Conservation (phyloP, 495 filamentous ascomycete genomes). For the Daldinia grandis region DNA sequence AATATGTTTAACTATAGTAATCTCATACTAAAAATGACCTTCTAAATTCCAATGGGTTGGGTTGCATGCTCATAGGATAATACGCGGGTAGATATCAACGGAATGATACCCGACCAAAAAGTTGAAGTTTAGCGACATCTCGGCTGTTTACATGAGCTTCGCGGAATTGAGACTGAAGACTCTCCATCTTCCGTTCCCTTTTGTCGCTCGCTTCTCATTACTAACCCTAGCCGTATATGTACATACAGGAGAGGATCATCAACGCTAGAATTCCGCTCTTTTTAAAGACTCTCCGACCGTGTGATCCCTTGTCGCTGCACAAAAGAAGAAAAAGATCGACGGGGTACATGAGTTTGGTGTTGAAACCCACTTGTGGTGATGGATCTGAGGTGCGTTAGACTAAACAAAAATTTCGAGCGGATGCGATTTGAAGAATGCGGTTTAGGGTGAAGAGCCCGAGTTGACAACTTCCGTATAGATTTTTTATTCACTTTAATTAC, state of each 20-base stretch:
- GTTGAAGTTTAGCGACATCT: neutral
- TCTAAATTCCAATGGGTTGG: neutral
- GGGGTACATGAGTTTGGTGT: conserved; percentile 28
- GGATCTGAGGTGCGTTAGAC: conserved; percentile 33
- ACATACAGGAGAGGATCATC: conserved; percentile 38
- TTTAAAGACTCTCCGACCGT: conserved; percentile 23
- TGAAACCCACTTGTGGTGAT: conserved; percentile 28
- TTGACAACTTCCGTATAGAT: neutral
- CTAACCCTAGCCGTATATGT: conserved; percentile 28
- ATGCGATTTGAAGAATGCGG: conserved; percentile 21
- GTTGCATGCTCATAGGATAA: neutral
- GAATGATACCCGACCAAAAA: neutral
- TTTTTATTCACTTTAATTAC: no score
- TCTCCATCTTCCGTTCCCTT: conserved; percentile 12
- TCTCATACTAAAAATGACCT: neutral
- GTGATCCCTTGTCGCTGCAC: conserved; percentile 24
- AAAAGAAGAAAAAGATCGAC: conserved; percentile 38
- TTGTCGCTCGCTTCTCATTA: conserved; percentile 23
- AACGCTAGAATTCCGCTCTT: conserved; percentile 27
- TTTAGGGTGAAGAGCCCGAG: neutral
- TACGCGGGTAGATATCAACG: neutral
- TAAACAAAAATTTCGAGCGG: conserved; percentile 32
- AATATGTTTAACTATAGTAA: no score
- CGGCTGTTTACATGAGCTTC: conserved; percentile 23
- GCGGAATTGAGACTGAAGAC: conserved; percentile 7